phyloP scores from a whole-genome alignment of 306 rosid species.

The Prunus padus region DNA sequence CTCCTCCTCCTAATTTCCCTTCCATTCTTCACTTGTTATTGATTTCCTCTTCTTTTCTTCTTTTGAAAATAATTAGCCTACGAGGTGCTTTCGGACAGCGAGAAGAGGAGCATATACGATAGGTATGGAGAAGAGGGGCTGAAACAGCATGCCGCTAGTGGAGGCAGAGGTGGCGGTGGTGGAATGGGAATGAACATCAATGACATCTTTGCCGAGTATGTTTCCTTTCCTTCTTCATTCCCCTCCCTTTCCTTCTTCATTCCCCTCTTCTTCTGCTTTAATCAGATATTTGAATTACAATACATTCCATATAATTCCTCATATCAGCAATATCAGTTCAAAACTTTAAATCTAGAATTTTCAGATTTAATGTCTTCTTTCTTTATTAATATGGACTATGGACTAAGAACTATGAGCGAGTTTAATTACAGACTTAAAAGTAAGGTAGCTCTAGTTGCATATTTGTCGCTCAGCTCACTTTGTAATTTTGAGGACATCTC shows the following conservation, averaged over 20 bases:
- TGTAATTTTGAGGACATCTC: conserved; percentile 2
- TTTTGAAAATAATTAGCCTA: conserved; percentile 46
- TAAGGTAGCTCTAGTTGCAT: background rate
- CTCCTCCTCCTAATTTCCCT: background rate
- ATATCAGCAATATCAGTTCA: background rate
- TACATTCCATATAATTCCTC: background rate
- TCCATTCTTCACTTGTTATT: background rate
- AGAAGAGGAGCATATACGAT: conserved; percentile 84
- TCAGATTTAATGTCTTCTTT: background rate
- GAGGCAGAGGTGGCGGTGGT: conserved; percentile 87
- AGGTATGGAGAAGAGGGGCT: conserved; percentile 92
- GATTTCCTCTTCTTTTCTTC: no score
- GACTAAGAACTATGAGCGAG: background rate
- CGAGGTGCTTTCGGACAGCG: conserved; percentile 81
- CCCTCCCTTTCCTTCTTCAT: background rate
- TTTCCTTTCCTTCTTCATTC: background rate
- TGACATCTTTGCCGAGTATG: conserved; percentile 84
- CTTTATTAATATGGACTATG: background rate
- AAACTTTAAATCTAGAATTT: background rate
- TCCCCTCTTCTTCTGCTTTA: background rate
- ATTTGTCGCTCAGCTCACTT: background rate
- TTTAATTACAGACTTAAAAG: background rate
- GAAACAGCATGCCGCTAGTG: conserved; percentile 94
- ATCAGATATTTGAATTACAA: background rate
- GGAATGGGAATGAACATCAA: conserved; percentile 83